Percentiles rank a stretch among this genome's conserved stretches.
Evolutionary conservation across 257 asterid genomes (phyloP).

Genomic region (Solanum infundibuliforme): DNA sequence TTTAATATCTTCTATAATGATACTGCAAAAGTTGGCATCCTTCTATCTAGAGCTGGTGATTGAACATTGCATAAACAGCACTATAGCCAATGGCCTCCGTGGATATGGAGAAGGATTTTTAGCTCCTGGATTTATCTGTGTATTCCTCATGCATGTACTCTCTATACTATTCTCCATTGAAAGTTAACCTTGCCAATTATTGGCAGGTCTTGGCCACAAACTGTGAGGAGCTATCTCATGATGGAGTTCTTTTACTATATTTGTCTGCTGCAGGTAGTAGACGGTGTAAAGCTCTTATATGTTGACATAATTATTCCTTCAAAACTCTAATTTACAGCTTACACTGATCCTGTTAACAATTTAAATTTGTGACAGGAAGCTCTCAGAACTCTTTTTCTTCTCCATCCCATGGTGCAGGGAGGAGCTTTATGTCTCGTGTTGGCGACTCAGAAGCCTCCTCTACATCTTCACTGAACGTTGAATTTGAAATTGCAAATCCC

Average conservation of each 20-base stretch:
- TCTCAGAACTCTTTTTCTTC: slow-evolving; percentile 34
- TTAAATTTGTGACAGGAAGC: slow-evolving; percentile 42
- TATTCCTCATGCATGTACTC: not conserved
- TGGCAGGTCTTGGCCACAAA: slow-evolving; percentile 81
- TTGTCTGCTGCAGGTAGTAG: slow-evolving; percentile 68
- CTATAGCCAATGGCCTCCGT: not conserved
- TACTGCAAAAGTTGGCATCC: not conserved
- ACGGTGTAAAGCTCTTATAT: slow-evolving; percentile 2
- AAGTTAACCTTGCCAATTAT: slow-evolving; percentile 8
- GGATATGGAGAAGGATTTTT: not conserved
- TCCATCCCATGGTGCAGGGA: slow-evolving; percentile 44
- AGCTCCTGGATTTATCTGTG: not conserved
- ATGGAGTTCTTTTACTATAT: slow-evolving; percentile 76
- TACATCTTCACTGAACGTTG: slow-evolving; percentile 23
- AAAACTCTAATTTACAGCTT: not conserved
- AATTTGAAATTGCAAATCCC: slow-evolving; percentile 26
- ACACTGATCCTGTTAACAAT: slow-evolving; percentile 6
- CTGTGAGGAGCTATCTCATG: slow-evolving; percentile 91
- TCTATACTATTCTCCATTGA: not conserved
- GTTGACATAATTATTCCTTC: not conserved
- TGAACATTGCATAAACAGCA: not conserved
- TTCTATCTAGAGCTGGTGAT: not conserved
- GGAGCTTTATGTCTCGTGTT: slow-evolving; percentile 48
- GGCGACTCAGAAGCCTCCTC: slow-evolving; percentile 37
- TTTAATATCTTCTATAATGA: not conserved